Base-by-base conservation (phyloP, 163 green algal species). In the Chlamydomonas reinhardtii region DNA sequence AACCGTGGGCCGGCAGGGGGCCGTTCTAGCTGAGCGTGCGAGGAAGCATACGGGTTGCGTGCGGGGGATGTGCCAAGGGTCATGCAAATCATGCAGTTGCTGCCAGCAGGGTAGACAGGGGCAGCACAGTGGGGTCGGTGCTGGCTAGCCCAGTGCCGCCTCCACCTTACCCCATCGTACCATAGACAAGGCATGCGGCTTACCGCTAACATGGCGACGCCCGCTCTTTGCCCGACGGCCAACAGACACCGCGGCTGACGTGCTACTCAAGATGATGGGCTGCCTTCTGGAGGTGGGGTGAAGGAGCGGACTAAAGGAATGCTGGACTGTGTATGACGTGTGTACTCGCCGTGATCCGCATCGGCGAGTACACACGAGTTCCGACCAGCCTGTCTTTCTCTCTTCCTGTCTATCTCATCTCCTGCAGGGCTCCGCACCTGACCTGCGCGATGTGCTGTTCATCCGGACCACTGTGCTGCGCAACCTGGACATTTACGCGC, bases 371-470 rank as follows among this genome's bases (percentile, higher is more conserved):
- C n/a, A n/a, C n/a, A n/a, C n/a, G n/a, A n/a, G n/a, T n/a, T n/a
- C n/a, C n/a, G n/a, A n/a, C n/a, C n/a, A n/a, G n/a, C n/a, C n/a
- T n/a, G n/a, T n/a, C n/a, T n/a, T n/a, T n/a, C n/a, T n/a, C n/a
- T n/a, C n/a, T n/a, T n/a, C n/a, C n/a, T n/a, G n/a, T n/a, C n/a
- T n/a, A n/a, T 48, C 39, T 8, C 39, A 8, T 48, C 39, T 48
- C 39, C 39, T 8, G 8, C 39, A 48, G 48, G 78, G 78, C 43
- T 48, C 48, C 48, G 20, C 34, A 25, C 78, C 78, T 31, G 66
- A 85, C 66, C 78, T 85, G 65, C 78, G 78, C 4, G 80, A 86
- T 37, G 35, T 86, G 54, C 54, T 86, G n/a, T 35, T 86, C 9
- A 20, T 78, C 15, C 68, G 68, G 11, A 86, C 80, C 29, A 78